Conservation (phyloP, 106 monocot genomes). For the Allium cepa region DNA sequence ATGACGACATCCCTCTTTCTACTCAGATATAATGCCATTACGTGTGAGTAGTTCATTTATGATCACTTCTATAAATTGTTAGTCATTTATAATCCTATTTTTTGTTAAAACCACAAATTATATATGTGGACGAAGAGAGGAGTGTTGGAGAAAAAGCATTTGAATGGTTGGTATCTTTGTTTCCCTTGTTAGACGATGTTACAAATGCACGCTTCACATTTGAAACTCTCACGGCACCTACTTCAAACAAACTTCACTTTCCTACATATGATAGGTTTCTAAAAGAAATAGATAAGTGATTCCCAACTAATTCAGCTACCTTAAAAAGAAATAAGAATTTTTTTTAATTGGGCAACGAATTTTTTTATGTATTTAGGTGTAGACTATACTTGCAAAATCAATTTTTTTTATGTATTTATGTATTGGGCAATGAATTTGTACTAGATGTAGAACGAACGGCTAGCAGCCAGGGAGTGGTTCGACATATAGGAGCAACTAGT, state of each 20-base stretch:
- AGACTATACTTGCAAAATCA: too few relatives aligned
- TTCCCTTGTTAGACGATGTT: constrained; percentile 67
- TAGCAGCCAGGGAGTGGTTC: too few relatives aligned
- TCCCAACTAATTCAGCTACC: too few relatives aligned
- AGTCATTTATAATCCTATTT: neutral
- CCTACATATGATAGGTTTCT: constrained; percentile 88
- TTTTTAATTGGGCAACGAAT: too few relatives aligned
- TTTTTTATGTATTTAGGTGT: too few relatives aligned
- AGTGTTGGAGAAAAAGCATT: constrained; percentile 76
- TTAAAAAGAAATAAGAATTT: too few relatives aligned
- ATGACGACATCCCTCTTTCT: constrained; percentile 77
- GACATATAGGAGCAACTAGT: too few relatives aligned
- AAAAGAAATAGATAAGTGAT: constrained; percentile 79
- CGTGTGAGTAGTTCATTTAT: constrained; percentile 69
- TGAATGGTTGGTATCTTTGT: constrained; percentile 61
- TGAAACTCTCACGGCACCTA: constrained; percentile 68
- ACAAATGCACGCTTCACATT: constrained; percentile 75
- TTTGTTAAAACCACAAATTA: neutral
- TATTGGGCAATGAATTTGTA: too few relatives aligned
- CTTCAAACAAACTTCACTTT: constrained; percentile 56
- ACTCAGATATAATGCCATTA: constrained; percentile 92
- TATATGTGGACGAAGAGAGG: constrained; percentile 65
- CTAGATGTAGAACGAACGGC: too few relatives aligned
- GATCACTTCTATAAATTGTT: neutral
- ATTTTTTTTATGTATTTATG: too few relatives aligned